phyloP scores from a whole-genome alignment of 2,329 filamentous ascomycete genomes.

The Hypoxylon sp. region DNA sequence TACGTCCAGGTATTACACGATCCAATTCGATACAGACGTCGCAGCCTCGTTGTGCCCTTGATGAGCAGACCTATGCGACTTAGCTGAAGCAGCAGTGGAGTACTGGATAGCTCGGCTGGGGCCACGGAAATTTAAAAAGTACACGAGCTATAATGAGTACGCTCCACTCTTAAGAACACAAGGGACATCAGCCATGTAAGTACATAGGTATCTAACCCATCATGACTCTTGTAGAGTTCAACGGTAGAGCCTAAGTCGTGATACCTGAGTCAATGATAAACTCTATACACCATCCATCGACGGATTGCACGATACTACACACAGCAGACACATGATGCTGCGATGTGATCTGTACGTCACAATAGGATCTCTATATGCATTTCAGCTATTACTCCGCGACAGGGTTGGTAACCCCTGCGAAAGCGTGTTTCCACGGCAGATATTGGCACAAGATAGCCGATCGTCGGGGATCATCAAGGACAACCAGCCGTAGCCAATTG shows the following conservation, averaged over 20 bases:
- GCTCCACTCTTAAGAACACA: background rate
- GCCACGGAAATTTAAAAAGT: slow-evolving; percentile 11
- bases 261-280: background rate
- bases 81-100: slow-evolving; percentile 31
- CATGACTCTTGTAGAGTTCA: background rate
- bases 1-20: slow-evolving; percentile 22
- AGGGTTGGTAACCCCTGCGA: slow-evolving; percentile 9
- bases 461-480: slow-evolving; percentile 12
- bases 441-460: slow-evolving; percentile 29
- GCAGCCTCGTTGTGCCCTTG: slow-evolving; percentile 8
- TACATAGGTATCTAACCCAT: background rate
- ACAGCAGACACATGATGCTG: slow-evolving; percentile 21
- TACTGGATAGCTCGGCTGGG: slow-evolving; percentile 1
- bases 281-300: slow-evolving; percentile 1
- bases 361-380: slow-evolving; percentile 33
- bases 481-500: slow-evolving; percentile 20
- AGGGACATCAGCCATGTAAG: background rate
- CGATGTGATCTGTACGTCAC: slow-evolving; percentile 10
- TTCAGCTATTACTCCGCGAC: slow-evolving; percentile 26
- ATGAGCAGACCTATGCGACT: slow-evolving; percentile 16
- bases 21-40: slow-evolving; percentile 28
- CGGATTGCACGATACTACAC: slow-evolving; percentile 11
- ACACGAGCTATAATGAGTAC: slow-evolving; percentile 4
- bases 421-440: slow-evolving; percentile 31
- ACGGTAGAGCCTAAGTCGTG: background rate